Evolutionary conservation across 495 filamentous ascomycete species (phyloP).

Genomic region (Diplogelasinospora grovesii): DNA sequence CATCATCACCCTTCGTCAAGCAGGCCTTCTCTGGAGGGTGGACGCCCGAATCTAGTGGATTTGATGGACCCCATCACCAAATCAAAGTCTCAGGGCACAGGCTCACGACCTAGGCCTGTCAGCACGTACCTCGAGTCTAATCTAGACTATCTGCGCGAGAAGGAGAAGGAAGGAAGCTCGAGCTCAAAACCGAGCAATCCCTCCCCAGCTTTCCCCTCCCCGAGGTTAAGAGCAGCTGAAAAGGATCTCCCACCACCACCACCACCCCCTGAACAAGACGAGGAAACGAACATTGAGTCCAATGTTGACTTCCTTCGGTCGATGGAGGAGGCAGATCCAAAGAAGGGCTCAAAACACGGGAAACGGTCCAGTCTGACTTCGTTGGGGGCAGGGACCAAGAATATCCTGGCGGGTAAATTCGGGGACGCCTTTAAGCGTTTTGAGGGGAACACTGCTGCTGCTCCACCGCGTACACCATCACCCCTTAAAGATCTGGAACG

Average conservation of each 20-base stretch:
- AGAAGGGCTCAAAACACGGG: slow-evolving; percentile 59
- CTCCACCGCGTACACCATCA: slow-evolving; percentile 46
- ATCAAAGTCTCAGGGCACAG: slow-evolving; percentile 17
- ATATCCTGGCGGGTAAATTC: slow-evolving; percentile 82
- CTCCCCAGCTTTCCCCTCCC: slow-evolving; percentile 30
- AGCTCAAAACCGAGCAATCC: slow-evolving; percentile 26
- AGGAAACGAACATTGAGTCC: slow-evolving; percentile 68
- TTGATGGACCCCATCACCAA: slow-evolving; percentile 44
- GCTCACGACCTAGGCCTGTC: slow-evolving; percentile 21
- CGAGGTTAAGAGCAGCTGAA: slow-evolving; percentile 29
- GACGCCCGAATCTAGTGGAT: slow-evolving; percentile 60
- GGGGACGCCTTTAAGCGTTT: slow-evolving; percentile 94
- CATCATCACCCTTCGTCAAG: slow-evolving; percentile 56
- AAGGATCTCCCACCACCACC: slow-evolving; percentile 31
- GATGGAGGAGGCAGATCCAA: slow-evolving; percentile 65
- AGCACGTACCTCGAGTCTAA: slow-evolving; percentile 78
- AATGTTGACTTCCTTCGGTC: slow-evolving; percentile 82
- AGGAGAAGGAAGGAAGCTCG: slow-evolving; percentile 41
- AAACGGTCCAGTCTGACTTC: slow-evolving; percentile 81
- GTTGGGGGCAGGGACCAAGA: slow-evolving; percentile 68
- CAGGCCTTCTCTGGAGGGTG: slow-evolving; percentile 71
- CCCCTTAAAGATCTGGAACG: slow-evolving; percentile 47
- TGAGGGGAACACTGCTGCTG: slow-evolving; percentile 53
- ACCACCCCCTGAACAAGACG: slow-evolving; percentile 38
- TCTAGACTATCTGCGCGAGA: slow-evolving; percentile 64